Percentiles rank a stretch among this genome's conserved stretches.
phyloP scores from a whole-genome alignment of 2,329 filamentous ascomycete genomes.

The Beauveria varroae region DNA sequence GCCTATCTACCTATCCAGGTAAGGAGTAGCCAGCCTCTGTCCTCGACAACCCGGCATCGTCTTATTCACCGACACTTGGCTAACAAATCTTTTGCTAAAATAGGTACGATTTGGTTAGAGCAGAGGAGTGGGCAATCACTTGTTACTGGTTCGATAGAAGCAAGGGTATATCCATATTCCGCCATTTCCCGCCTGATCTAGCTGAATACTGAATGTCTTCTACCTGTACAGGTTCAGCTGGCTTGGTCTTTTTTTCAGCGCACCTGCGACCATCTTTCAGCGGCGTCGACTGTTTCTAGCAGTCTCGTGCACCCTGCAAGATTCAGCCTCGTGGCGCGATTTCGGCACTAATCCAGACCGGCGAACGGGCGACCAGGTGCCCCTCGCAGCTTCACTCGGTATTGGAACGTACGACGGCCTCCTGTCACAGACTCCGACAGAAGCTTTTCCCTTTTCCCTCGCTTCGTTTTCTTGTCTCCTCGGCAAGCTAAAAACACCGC shows the following conservation, averaged over 20 bases:
- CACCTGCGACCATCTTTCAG: background rate
- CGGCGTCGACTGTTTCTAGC: background rate
- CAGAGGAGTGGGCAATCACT: background rate
- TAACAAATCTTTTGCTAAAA: background rate
- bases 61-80: constrained; percentile 9
- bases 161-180: background rate
- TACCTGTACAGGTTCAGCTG: background rate
- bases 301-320: background rate
- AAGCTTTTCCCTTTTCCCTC: background rate
- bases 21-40: background rate
- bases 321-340: background rate
- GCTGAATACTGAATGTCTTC: too few species aligned
- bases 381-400: background rate
- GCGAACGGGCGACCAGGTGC: too few species aligned
- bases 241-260: background rate
- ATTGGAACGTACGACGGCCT: background rate
- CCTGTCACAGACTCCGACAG: background rate
- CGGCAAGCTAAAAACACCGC: background rate
- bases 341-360: background rate
- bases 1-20: background rate
- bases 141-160: background rate
- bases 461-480: background rate
- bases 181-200: constrained; percentile 1
- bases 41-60: background rate
- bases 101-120: background rate